Conservation (phyloP, 345 rosid species). For the Cochlearia excelsa region DNA sequence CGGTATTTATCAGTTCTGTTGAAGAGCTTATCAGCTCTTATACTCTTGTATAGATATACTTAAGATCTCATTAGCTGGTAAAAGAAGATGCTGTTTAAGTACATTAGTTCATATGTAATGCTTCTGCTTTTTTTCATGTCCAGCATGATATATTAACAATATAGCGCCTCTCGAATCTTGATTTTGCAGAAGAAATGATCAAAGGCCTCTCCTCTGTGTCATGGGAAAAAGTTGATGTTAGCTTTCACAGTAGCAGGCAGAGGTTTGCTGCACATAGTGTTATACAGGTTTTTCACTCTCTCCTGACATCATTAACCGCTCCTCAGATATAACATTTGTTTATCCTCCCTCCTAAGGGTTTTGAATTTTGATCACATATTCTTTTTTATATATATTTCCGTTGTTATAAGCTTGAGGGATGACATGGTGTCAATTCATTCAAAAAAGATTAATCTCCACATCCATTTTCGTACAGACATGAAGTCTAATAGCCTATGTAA, state of each 20-base stretch:
- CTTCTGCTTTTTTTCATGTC: constrained; percentile 11
- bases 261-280: constrained; percentile 93
- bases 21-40: constrained; percentile 7
- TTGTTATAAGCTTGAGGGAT: constrained; percentile 2
- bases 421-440: constrained; percentile 1
- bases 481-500: constrained; percentile 13
- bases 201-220: constrained; percentile 74
- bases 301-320: constrained; percentile 2
- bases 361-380: constrained; percentile 2
- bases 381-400: constrained; percentile 10
- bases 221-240: constrained; percentile 96
- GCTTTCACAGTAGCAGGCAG: constrained; percentile 76
- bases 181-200: constrained; percentile 71
- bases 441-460: neutral
- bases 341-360: constrained; percentile 6
- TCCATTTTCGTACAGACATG: constrained; percentile 5
- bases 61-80: constrained; percentile 16
- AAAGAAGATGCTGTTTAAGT: constrained; percentile 1
- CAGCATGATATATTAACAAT: constrained; percentile 5
- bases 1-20: neutral
- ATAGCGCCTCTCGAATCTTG: neutral
- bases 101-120: constrained; percentile 4
- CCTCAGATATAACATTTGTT: constrained; percentile 11
- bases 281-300: constrained; percentile 67
- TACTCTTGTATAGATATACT: neutral